phyloP scores from a whole-genome alignment of 768 basidiomycete species.

The Termitomyces sp. region DNA sequence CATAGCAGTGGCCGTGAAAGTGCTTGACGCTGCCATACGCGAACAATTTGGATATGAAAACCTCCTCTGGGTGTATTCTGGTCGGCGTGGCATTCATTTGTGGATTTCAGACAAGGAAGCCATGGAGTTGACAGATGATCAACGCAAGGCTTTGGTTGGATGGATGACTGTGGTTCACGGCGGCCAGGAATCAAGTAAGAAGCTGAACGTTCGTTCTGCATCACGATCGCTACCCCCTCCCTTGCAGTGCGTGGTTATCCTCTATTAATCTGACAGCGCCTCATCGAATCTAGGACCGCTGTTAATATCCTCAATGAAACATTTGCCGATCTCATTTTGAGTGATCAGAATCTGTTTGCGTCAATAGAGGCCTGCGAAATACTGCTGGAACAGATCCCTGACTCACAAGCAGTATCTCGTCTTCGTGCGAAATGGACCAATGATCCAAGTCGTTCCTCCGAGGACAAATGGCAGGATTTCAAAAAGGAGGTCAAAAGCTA shows the following conservation, averaged over 20 bases:
- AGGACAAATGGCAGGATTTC: slow-evolving; percentile 72
- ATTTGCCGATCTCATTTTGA: slow-evolving; percentile 66
- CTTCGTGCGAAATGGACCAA: slow-evolving; percentile 58
- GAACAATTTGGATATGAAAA: slow-evolving; percentile 89
- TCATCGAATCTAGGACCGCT: slow-evolving; percentile 29
- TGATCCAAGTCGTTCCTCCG: slow-evolving; percentile 48
- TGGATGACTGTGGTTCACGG: slow-evolving; percentile 83
- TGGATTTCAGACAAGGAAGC: slow-evolving; percentile 94
- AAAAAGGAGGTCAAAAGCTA: slow-evolving; percentile 29
- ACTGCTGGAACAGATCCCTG: slow-evolving; percentile 71
- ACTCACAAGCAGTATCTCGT: slow-evolving; percentile 37
- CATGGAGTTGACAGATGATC: slow-evolving; percentile 86
- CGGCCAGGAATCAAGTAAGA: slow-evolving; percentile 76
- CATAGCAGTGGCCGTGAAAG: slow-evolving; percentile 86
- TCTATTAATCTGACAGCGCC: neutral
- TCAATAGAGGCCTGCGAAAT: slow-evolving; percentile 66
- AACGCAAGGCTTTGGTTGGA: slow-evolving; percentile 79
- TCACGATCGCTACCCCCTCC: slow-evolving; percentile 60
- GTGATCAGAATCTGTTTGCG: slow-evolving; percentile 82
- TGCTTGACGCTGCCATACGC: slow-evolving; percentile 72
- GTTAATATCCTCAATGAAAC: slow-evolving; percentile 41
- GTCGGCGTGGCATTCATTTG: slow-evolving; percentile 95
- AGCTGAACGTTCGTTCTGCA: slow-evolving; percentile 62
- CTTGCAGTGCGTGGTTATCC: slow-evolving; percentile 47
- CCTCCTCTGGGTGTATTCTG: slow-evolving; percentile 97